These are phyloP conservation scores for Triadica sebifera DNA, from an alignment of 345 rosid genomes.

Conservation along the genomic window DNA sequence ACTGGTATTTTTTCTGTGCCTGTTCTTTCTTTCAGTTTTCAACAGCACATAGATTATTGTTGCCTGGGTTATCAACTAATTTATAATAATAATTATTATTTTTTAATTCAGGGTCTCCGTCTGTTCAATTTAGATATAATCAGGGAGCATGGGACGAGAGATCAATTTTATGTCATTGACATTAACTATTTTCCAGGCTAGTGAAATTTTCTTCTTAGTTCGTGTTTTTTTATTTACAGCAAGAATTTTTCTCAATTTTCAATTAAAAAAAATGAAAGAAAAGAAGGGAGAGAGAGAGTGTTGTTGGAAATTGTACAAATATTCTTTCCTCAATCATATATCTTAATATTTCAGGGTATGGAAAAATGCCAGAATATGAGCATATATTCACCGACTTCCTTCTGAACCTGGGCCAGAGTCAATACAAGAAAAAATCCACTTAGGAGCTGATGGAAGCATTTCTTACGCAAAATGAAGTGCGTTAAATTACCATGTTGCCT, in stretches of 20 bases:
- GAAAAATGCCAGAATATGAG: slow-evolving; percentile 83
- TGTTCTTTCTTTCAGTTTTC: background rate
- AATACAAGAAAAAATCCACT: slow-evolving; percentile 39
- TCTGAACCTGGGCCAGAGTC: slow-evolving; percentile 57
- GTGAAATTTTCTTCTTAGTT: slow-evolving; percentile 11
- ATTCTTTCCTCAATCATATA: background rate
- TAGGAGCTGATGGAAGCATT: slow-evolving; percentile 11
- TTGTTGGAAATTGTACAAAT: background rate
- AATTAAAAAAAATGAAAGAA: too few relatives aligned
- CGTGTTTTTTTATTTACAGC: background rate
- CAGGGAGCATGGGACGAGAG: slow-evolving; percentile 66
- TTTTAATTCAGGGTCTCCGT: slow-evolving; percentile 52
- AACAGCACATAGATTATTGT: too few relatives aligned
- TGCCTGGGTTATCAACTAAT: background rate
- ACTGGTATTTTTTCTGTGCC: slow-evolving; percentile 36
- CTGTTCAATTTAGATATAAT: slow-evolving; percentile 79
- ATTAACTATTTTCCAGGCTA: slow-evolving; percentile 83
- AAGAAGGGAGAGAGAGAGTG: too few relatives aligned
- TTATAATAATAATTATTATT: slow-evolving; percentile 5
- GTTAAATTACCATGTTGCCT: background rate
- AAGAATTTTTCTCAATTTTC: background rate
- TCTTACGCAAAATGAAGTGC: background rate
- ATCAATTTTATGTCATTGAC: slow-evolving; percentile 71
- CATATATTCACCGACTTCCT: slow-evolving; percentile 75
- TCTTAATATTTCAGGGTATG: slow-evolving; percentile 53